Base-by-base conservation (phyloP, 352 stramenopile species). In the Globisporangium nunn region DNA sequence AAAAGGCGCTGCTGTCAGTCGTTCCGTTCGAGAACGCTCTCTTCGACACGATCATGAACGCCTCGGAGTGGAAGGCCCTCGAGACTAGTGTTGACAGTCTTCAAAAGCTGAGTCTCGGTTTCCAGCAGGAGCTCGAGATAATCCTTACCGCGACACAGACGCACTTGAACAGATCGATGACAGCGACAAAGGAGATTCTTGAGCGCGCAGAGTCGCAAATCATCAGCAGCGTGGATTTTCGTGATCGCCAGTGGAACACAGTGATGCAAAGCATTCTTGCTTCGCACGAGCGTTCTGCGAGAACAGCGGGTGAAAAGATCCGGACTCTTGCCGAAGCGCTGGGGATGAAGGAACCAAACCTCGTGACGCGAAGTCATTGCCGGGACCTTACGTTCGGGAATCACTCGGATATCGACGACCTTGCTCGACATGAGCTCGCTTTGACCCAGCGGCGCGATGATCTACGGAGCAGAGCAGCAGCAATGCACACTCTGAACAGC, bases 31-130 rank as follows among this genome's bases (percentile, higher is more conserved):
- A 51, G 30, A 17, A 31, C 15, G 43, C n/a, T 0, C 12, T 45
- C n/a, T 28, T 58, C 17, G 43, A 50, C 17, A 58, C 39, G 43
- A 51, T 58, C 43, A 12, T 50, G 41, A 58, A 58, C 43, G 28
- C 53, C 10, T 45, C 23, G 0, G 55, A 54, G 29, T 61, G 55
- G 55, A 6, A 11, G 6, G 39, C 23, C 10, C 48, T 61, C 29
- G 46, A 54, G 37, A 18, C 8, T 15, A 18, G 39, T 12, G 17
- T 61, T 30, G 41, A 49, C 10, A n/a, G 28, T 6, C 33, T 61
- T 14, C 30, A 50, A n/a, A 47, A 41, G 4, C 55, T 41, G 12
- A 40, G n/a, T 28, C 5, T 39, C 11, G 33, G 17, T 14, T 23
- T 61, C 46, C 55, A 54, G 17, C 30, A 3, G 8, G 55, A 61